phyloP scores from a whole-genome alignment of 345 rosid species.

The Zanthoxylum bungeanum region DNA sequence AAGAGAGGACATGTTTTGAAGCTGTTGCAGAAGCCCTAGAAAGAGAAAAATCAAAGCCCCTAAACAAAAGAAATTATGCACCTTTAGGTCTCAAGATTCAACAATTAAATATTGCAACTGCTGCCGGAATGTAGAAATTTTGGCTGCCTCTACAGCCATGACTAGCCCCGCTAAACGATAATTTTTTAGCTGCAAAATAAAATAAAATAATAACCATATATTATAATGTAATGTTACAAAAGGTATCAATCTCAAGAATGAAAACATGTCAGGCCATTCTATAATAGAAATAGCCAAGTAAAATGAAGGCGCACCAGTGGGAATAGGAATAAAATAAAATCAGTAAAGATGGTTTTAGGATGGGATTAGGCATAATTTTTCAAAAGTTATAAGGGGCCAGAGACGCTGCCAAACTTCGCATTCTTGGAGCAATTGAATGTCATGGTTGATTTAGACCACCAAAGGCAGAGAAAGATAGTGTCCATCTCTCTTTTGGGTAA shows the following conservation, averaged over 20 bases:
- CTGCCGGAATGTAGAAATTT: slow-evolving; percentile 47
- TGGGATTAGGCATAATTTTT: background rate
- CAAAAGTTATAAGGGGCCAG: background rate
- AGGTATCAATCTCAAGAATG: background rate
- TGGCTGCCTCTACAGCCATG: slow-evolving; percentile 62
- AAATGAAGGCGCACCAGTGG: background rate
- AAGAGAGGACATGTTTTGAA: slow-evolving; percentile 16
- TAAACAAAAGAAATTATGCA: background rate
- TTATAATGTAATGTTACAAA: background rate
- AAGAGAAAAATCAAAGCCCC: background rate
- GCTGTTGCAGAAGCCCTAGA: background rate
- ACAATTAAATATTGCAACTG: slow-evolving; percentile 55
- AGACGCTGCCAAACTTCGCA: background rate
- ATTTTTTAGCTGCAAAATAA: slow-evolving; percentile 57
- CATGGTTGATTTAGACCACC: background rate
- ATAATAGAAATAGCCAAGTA: background rate
- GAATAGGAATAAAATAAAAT: background rate
- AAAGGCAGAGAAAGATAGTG: background rate
- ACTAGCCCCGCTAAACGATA: slow-evolving; percentile 68
- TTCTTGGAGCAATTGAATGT: background rate
- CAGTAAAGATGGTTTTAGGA: background rate
- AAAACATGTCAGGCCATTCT: background rate
- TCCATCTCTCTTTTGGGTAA: background rate
- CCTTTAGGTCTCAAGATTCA: slow-evolving; percentile 29
- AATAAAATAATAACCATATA: background rate